Base-by-base conservation (phyloP, 139 green algal genomes). In the Deuterostichococcus epilithicus region DNA sequence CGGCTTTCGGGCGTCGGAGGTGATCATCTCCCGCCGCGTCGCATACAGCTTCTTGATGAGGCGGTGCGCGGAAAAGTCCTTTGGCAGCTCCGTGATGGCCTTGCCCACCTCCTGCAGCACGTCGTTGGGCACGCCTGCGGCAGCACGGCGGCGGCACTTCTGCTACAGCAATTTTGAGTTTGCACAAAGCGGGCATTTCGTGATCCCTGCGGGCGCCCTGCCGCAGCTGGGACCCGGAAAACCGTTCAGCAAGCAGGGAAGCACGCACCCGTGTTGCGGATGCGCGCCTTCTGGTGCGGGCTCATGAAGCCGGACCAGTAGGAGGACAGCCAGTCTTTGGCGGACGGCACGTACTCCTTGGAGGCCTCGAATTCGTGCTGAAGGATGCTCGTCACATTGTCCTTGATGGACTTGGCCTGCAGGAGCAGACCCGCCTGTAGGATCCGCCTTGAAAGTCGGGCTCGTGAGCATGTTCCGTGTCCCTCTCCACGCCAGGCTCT, bases 261-360 rank as follows among this genome's bases (percentile, higher is more conserved):
- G 81, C 59, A 95, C 84, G 58, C n/a, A 63, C 91, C 93, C 1
- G 96, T 99, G 87, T 98, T 96, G 70, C 94, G 83, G 79, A 99
- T 98, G 76, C 91, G 86, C 6, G 88, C 89, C 66, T 93, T 78
- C 86, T 98, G 94, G 36, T 86, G 83, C 5, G 96, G 94, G 33
- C 82, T 90, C 84, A 93, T 97, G 89, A 98, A 99, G 69, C 96
- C 96, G 37, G 88, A 74, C 95, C 94, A 98, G 81, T 96, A 87
- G 69, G 77, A 89, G 32, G 89, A 86, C 68, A 98, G 87, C 94
- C 94, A 98, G 85, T 98, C 94, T 23, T 81, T 77, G 25, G 85
- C 83, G 47, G 78, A 77, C 28, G 90, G 92, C 80, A 89, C 88
- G 87, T 98, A 97, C 39, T 84, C 84, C 84, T 95, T 94, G 70